These are phyloP conservation scores for Cucurbita pepo DNA, from an alignment of 306 rosid genomes.

Conservation along the genomic window DNA sequence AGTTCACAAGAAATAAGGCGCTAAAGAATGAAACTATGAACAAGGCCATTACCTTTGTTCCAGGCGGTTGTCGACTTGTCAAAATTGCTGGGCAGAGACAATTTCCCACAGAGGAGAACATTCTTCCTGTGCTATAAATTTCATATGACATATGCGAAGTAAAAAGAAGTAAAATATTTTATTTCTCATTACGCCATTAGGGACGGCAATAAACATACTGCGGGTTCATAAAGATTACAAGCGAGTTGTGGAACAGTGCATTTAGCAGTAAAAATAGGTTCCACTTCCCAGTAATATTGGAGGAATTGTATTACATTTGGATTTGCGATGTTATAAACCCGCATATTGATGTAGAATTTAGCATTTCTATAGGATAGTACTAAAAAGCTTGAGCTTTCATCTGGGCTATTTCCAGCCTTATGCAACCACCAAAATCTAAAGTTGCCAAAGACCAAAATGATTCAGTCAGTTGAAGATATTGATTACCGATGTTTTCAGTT, in stretches of 20 bases:
- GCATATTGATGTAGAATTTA: neutral
- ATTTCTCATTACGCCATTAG: neutral
- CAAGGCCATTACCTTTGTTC: neutral
- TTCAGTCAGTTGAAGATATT: slow-evolving; percentile 7
- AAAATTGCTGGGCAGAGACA: neutral
- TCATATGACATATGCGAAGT: neutral
- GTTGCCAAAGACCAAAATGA: slow-evolving; percentile 20
- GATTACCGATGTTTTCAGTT: slow-evolving; percentile 10
- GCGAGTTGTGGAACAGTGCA: neutral
- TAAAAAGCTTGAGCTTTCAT: neutral
- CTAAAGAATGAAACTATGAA: neutral
- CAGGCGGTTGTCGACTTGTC: neutral
- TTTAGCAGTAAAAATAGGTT: slow-evolving; percentile 4
- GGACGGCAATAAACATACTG: neutral
- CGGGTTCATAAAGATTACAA: neutral
- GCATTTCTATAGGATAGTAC: neutral
- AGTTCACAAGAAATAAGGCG: neutral
- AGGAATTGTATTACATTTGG: neutral
- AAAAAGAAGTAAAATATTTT: neutral
- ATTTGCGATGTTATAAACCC: neutral
- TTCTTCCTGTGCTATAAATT: neutral
- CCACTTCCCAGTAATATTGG: neutral
- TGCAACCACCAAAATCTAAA: slow-evolving; percentile 7
- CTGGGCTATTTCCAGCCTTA: slow-evolving; percentile 4
- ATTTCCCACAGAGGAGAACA: neutral